These are phyloP conservation scores for Pontederia crassipes DNA, from an alignment of 176 grass and related monocot species.

Conservation along the genomic window DNA sequence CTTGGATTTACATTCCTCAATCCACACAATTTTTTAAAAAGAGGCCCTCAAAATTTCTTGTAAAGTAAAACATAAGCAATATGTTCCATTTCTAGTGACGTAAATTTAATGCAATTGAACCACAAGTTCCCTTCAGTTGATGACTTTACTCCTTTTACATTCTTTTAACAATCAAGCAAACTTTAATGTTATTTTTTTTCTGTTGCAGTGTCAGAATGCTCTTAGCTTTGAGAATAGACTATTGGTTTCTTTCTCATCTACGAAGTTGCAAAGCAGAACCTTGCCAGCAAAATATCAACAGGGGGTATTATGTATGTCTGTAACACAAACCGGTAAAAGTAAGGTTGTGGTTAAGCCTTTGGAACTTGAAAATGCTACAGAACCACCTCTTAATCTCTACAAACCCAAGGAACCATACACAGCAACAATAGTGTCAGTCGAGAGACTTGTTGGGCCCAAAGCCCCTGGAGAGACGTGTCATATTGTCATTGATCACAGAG, in stretches of 20 bases:
- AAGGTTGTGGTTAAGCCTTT: conserved; percentile 57
- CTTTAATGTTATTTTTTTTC: not conserved
- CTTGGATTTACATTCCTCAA: too few species aligned
- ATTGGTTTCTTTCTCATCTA: conserved; percentile 17
- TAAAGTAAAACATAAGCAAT: too few species aligned
- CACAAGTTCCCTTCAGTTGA: too few species aligned
- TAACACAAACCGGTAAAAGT: conserved; percentile 45
- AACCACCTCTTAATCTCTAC: conserved; percentile 68
- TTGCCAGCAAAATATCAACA: conserved; percentile 20
- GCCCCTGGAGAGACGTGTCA: conserved; percentile 89
- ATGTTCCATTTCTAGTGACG: too few species aligned
- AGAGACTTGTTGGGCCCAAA: conserved; percentile 81
- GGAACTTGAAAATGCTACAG: conserved; percentile 57
- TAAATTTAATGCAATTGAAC: too few species aligned
- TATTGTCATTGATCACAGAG: conserved; percentile 81
- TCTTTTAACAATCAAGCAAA: not conserved
- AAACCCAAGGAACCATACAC: conserved; percentile 69
- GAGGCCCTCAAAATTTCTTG: too few species aligned
- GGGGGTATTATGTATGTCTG: conserved; percentile 48
- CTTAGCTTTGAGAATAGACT: conserved; percentile 34
- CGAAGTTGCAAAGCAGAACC: conserved; percentile 33
- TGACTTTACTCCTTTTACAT: not conserved
- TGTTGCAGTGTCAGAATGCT: conserved; percentile 48
- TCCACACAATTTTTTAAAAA: too few species aligned
- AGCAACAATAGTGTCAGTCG: conserved; percentile 58